phyloP scores from a whole-genome alignment of 257 asterid species.

The Linaria vulgaris region DNA sequence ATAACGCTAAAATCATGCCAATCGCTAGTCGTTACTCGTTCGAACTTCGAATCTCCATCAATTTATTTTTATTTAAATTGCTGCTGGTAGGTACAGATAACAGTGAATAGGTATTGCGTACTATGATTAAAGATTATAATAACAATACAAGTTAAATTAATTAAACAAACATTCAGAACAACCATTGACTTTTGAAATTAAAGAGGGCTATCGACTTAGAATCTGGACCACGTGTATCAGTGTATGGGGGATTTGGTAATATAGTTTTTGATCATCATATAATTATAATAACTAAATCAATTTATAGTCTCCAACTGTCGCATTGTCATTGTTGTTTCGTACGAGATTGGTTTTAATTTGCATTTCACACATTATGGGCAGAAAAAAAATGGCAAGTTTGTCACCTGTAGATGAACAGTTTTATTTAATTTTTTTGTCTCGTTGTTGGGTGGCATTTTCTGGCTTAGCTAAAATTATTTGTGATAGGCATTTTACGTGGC shows the following conservation, averaged over 20 bases:
- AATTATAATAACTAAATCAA: background rate
- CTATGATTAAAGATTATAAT: background rate
- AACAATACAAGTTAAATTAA: background rate
- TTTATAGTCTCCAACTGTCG: conserved; percentile 20
- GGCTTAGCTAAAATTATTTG: background rate
- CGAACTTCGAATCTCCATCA: background rate
- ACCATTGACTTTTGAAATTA: conserved; percentile 19
- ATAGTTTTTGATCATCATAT: background rate
- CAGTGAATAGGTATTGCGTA: conserved; percentile 5
- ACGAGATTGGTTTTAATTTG: background rate
- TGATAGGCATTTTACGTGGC: conserved; percentile 8
- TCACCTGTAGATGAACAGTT: conserved; percentile 14
- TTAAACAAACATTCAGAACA: conserved; percentile 14
- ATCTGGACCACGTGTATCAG: conserved; percentile 17
- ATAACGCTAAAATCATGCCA: background rate
- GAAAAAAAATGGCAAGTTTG: conserved; percentile 1
- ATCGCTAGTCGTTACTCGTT: background rate
- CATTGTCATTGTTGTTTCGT: background rate
- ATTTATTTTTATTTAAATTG: conserved; percentile 13
- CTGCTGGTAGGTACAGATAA: conserved; percentile 30
- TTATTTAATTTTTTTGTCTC: conserved; percentile 6
- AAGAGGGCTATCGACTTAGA: background rate
- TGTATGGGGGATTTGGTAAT: background rate
- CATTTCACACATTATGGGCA: background rate
- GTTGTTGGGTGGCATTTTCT: conserved; percentile 21